Evolutionary conservation across 2,329 filamentous ascomycete species (phyloP), one percentile per base, ranked within the genome.

Genomic region (Geosmithia putterillii): DNA sequence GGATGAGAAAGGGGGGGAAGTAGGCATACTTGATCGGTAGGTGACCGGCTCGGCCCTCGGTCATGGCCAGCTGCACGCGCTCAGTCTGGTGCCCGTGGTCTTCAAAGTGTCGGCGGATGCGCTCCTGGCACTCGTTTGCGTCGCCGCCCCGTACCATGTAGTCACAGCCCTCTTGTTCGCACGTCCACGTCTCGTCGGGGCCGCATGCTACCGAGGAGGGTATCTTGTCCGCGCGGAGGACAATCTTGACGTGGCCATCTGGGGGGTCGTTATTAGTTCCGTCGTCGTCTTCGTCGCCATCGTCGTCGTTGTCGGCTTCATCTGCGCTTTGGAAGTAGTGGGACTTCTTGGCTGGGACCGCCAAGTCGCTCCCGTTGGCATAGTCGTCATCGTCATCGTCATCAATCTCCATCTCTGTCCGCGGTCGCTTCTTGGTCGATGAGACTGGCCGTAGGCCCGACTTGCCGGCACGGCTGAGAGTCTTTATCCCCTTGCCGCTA

Each of bases 61-160:
- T 67, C 41, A 83, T 59, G 21, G 74, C 74, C 23, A 78, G 62
- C 40, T 67, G 66, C 46, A 69, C 62, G 51, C 65, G 64, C 57
- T 69, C 58, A 15, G 71, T 62, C 46, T 76, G 72, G 42, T 68
- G 64, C 36, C 77, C 73, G 52, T 86, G 82, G 42, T 73, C 64
- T 35, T 66, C 48, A 35, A 80, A 72, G 54, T 87, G 83, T 40
- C 72, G 64, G 17, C 65, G 66, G 39, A 86, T 81, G 9, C 74
- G 60, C 4, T 66, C 61, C 47, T 73, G 68, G 15, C 73, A 72
- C 0, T 67, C 65, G 3, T 70, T 60, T 37, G 73, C 67, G 38
- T 76, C 71, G n/a, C 76, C 76, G 2, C 70, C 71, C 47, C 79
- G 79, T 10, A 86, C 76, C 36, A 79, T 68, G 50, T 79, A 79